Evolutionary conservation across 176 grass and related monocot genomes (phyloP).

Genomic region (Triticum dicoccoides): DNA sequence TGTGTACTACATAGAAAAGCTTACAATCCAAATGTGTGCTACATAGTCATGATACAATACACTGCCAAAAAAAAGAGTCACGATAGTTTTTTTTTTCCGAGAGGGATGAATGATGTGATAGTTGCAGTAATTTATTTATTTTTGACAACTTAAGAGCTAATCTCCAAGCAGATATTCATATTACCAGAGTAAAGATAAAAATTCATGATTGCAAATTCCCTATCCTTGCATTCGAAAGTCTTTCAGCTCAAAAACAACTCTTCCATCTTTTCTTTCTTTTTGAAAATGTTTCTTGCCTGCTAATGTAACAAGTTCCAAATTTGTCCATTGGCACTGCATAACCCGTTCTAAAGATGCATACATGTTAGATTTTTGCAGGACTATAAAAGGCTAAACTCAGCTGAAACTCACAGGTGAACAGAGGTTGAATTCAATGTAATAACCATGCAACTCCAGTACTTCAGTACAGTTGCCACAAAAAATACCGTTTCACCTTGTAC

Average conservation of each 20-base stretch:
- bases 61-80: too few relatives aligned
- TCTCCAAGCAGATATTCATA: not conserved
- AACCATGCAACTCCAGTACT: not conserved
- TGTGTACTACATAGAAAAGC: too few relatives aligned
- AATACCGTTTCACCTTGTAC: slow-evolving; percentile 6
- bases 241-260: not conserved
- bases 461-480: not conserved
- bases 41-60: too few relatives aligned
- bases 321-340: not conserved
- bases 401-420: too few relatives aligned
- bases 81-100: too few relatives aligned
- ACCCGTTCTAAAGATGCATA: not conserved
- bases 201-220: too few relatives aligned
- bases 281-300: not conserved
- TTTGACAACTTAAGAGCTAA: not conserved
- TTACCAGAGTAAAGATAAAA: not conserved
- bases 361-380: not conserved
- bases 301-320: not conserved
- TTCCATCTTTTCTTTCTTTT: not conserved
- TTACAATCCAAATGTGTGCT: too few relatives aligned
- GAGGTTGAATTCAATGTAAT: not conserved
- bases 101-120: too few relatives aligned
- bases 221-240: too few relatives aligned
- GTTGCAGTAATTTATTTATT: too few relatives aligned
- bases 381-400: too few relatives aligned